These are phyloP conservation scores for Aspergillus sclerotiicarbonarius DNA, from an alignment of 495 filamentous ascomycete species.

Conservation along the genomic window DNA sequence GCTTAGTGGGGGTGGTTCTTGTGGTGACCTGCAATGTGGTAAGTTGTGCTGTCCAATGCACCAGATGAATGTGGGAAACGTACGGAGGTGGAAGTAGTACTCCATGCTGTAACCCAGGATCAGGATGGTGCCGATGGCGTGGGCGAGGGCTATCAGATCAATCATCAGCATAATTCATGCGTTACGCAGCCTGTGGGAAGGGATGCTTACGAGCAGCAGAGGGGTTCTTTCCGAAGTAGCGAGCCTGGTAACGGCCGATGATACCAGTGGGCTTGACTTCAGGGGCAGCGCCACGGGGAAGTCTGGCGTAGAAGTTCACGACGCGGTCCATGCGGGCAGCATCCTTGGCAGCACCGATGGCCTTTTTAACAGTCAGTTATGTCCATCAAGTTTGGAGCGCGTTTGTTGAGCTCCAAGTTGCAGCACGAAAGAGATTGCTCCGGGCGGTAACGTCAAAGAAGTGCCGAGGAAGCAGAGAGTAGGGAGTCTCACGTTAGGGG, in stretches of 20 bases:
- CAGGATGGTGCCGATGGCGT: slow-evolving; percentile 74
- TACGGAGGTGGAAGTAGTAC: slow-evolving; percentile 99
- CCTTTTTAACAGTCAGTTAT: slow-evolving; percentile 51
- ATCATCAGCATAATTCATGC: slow-evolving; percentile 4
- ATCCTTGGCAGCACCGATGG: slow-evolving; percentile 89
- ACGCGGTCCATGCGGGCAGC: slow-evolving; percentile 93
- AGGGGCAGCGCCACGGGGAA: slow-evolving; percentile 85
- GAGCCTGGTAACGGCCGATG: slow-evolving; percentile 82
- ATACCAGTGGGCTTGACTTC: slow-evolving; percentile 74
- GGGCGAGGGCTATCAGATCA: slow-evolving; percentile 68
- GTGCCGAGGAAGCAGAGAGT: slow-evolving; percentile 22
- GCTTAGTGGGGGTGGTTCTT: slow-evolving; percentile 97
- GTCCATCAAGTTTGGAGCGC: neutral
- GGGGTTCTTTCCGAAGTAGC: slow-evolving; percentile 91
- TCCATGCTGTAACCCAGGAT: slow-evolving; percentile 87
- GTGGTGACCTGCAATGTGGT: slow-evolving; percentile 72
- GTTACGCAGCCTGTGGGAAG: neutral
- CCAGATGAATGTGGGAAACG: slow-evolving; percentile 32
- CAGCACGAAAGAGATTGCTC: slow-evolving; percentile 13
- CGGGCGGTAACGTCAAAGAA: slow-evolving; percentile 12
- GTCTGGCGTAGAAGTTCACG: slow-evolving; percentile 96
- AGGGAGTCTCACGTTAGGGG: slow-evolving; percentile 75
- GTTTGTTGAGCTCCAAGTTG: neutral
- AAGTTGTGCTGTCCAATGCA: slow-evolving; percentile 12
- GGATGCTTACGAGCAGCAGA: slow-evolving; percentile 76